Evolutionary conservation across 2,329 filamentous ascomycete genomes (phyloP).

Genomic region (Penicillium polonicum): DNA sequence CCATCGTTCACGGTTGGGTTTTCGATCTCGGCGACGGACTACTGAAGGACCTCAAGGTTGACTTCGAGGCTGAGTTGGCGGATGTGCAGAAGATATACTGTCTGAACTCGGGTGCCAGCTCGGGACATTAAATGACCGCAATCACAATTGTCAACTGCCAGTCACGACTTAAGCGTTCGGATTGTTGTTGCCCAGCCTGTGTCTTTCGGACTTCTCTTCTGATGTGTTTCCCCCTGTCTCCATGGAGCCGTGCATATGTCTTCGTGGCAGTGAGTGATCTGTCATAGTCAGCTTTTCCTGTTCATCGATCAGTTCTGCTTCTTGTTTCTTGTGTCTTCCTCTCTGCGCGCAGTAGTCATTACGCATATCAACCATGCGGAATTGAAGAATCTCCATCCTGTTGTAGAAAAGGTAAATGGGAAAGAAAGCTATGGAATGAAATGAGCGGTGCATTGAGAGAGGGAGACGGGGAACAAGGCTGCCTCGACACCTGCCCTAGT

Average conservation of each 20-base stretch:
- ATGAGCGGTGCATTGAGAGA: neutral
- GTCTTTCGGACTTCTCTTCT: neutral
- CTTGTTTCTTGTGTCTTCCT: neutral
- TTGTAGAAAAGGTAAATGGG: neutral
- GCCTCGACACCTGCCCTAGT: too few species aligned
- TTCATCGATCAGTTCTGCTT: neutral
- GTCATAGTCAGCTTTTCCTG: neutral
- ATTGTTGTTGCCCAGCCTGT: neutral
- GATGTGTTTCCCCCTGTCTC: neutral
- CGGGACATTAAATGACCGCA: neutral
- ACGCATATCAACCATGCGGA: neutral
- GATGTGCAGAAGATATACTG: conserved; percentile 24
- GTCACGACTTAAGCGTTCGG: neutral
- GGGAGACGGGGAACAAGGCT: neutral
- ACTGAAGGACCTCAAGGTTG: conserved; percentile 63
- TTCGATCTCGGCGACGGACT: conserved; percentile 68
- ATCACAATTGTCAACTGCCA: neutral
- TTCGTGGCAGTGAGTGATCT: neutral
- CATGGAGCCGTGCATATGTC: neutral
- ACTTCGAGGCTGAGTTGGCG: conserved; percentile 57
- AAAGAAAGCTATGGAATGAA: neutral
- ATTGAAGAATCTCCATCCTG: neutral
- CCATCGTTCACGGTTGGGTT: conserved; percentile 72
- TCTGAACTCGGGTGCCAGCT: neutral
- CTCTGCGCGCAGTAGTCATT: neutral